Evolutionary conservation across 441 rosid species (phyloP), one percentile per base, ranked within the genome.

Genomic region (Pelargonium fulgidum): DNA sequence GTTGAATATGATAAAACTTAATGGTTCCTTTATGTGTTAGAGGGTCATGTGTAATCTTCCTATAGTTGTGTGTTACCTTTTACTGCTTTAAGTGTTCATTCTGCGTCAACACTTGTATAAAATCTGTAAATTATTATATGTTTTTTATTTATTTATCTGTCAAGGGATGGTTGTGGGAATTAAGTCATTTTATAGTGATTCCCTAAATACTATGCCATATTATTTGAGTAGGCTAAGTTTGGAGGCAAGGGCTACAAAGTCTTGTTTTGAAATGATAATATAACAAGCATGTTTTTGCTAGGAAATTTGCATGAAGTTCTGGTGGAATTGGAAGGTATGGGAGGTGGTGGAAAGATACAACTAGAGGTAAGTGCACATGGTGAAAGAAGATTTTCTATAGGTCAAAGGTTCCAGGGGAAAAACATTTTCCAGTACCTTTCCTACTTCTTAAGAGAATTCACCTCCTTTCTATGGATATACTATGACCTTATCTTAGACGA

Each of bases 261-360:
- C 42, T 56, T 77, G 33, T 11, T 76, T 42, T 7, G 7, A 24
- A 50, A 58, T 62, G 52, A 62, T 68, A n/a, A 68, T 19, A 56
- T 68, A 70, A 68, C 11, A 56, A 52, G 13, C 44, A 68, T 70
- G 7, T 20, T 75, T 73, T 79, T 77, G 39, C 70, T 74, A 93
- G 97, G 99, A 72, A 78, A 84, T 69, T 69, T 73, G 76, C 92
- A 91, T 67, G 86, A 89, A 76, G 71, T 88, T 75, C 76, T 84
- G 74, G 84, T 88, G 75, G 92, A 93, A 77, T 83, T 93, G 85
- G 97, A 91, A 79, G 97, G 99, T 64, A 93, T 89, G 87, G 99
- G 97, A 63, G 91, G 98, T 62, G 97, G 98, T 69, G 97, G 98
- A 69, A 88, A 85, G 82, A 75, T 91, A 79, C 85, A 79, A 78